Base-by-base conservation (phyloP, 345 rosid genomes). In the Orychophragmus violaceus region DNA sequence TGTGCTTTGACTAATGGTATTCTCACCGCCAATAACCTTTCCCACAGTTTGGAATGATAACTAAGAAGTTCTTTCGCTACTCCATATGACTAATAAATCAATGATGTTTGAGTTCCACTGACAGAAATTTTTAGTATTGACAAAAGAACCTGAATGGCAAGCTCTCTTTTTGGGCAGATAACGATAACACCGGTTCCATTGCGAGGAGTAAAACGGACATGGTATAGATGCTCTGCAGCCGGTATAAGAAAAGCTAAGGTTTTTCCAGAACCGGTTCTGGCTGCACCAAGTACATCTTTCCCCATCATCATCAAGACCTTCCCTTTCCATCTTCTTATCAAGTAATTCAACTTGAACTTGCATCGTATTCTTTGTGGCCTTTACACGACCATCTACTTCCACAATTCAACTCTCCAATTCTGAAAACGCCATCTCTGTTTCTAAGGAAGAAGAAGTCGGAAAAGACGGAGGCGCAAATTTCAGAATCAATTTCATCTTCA, bases 161-260 rank as follows among this genome's bases (percentile, higher is more conserved):
- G 99, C 77, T 94, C 97, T 72, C 96, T 85, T 13, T 96, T 91
- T 12, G 99, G 97, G 73, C 97, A 94, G 68, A 91, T 94, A 44
- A 94, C 87, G 5, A 94, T 71, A 65, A 87, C 91, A 53, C 97
- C 96, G 0, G 88, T 78, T 53, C 97, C 99, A 62, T 91, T 90
- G 54, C 91, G 85, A 66, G 97, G 90, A 64, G 81, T 18, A 8
- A 91, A 94, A 17, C 56, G 85, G 37, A 79, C 82, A 77, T 83
- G 83, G 77, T 74, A 84, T 7, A 94, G 69, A 80, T 88, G 79
- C 76, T 94, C 99, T 2, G 79, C 79, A 23, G 97, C 99, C 0
- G 97, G 99, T 58, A 91, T 79, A 50, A 94, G 82, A 66, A 94
- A 94, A 30, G 96, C 97, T 63, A 94, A 82, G 32, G 99, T 89